Percentiles rank a stretch among this genome's conserved stretches.
Evolutionary conservation across 495 filamentous ascomycete genomes (phyloP).

Genomic region (Penicillium paxilli): DNA sequence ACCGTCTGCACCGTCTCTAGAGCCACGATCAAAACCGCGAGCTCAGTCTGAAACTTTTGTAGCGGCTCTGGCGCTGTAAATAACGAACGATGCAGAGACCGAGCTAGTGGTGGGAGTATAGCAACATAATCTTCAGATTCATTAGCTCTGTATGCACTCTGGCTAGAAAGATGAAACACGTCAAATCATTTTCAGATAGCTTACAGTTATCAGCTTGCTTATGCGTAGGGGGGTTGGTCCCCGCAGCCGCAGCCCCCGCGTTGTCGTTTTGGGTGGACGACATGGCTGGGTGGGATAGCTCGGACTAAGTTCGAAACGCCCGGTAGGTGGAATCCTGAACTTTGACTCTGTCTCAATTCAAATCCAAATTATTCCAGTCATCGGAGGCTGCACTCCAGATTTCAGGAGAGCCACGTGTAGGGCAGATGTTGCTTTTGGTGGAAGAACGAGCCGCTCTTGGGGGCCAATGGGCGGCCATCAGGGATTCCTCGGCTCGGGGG

Average conservation of each 20-base stretch:
- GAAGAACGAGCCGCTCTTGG: too few relatives aligned
- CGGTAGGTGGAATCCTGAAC: too few relatives aligned
- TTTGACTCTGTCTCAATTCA: too few relatives aligned
- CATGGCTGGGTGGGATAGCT: too few relatives aligned
- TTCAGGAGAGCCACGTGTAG: too few relatives aligned
- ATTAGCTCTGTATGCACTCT: neutral
- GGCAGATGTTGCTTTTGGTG: too few relatives aligned
- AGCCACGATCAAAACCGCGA: neutral
- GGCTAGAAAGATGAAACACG: neutral
- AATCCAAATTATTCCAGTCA: too few relatives aligned
- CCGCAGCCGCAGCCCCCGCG: neutral
- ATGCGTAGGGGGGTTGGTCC: neutral
- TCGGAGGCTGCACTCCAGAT: too few relatives aligned
- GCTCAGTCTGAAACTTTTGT: neutral
- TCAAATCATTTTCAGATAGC: too few relatives aligned
- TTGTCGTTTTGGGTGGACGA: neutral
- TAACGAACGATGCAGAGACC: neutral
- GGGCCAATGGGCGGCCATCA: too few relatives aligned
- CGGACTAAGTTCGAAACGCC: too few relatives aligned
- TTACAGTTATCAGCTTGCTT: neutral
- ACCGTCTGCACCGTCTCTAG: neutral
- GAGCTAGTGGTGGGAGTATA: neutral
- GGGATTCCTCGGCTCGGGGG: too few relatives aligned
- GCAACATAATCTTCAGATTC: neutral
- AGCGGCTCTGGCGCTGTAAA: neutral